Conservation (phyloP, 768 basidiomycete genomes). For the Boletellus ananiceps region DNA sequence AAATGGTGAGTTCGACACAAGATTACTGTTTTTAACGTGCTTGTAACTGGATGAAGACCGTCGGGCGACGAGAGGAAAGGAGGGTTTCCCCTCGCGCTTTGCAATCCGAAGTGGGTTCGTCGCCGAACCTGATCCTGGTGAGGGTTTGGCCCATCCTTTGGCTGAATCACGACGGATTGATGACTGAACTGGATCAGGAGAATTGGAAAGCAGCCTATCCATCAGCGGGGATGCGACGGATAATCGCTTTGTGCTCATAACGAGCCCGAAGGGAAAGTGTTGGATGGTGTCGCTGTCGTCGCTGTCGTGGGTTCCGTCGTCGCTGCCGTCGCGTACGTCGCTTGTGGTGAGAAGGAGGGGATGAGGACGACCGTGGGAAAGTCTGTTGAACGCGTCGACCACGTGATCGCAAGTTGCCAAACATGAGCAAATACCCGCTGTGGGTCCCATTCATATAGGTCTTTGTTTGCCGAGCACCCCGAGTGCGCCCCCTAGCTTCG, state of each 20-base stretch:
- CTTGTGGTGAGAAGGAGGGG: slow-evolving; percentile 10
- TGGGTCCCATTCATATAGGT: too few species aligned
- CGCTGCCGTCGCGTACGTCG: slow-evolving; percentile 11
- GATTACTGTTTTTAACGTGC: slow-evolving; percentile 70
- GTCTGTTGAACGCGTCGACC: slow-evolving; percentile 20
- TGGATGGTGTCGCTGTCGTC: slow-evolving; percentile 15
- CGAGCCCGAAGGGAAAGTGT: slow-evolving; percentile 1
- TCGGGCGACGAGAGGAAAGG: slow-evolving; percentile 54
- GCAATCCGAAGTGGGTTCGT: slow-evolving; percentile 71
- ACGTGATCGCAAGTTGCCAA: slow-evolving; percentile 27
- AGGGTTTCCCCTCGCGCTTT: slow-evolving; percentile 54
- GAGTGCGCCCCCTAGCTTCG: too few species aligned
- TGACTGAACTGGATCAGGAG: slow-evolving; percentile 59
- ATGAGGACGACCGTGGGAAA: slow-evolving; percentile 28
- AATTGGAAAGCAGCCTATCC: slow-evolving; percentile 58
- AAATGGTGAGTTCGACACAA: slow-evolving; percentile 86
- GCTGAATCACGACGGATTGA: slow-evolving; percentile 61
- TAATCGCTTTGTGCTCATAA: slow-evolving; percentile 27
- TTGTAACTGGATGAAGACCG: slow-evolving; percentile 75
- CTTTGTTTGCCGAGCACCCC: too few species aligned
- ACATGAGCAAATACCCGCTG: slow-evolving; percentile 9
- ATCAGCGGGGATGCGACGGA: slow-evolving; percentile 44
- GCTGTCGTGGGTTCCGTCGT: slow-evolving; percentile 19
- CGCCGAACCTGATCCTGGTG: slow-evolving; percentile 25
- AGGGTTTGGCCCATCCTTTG: slow-evolving; percentile 56